Base-by-base conservation (phyloP, 129 eudicot genomes). In the Artemisia argyi region DNA sequence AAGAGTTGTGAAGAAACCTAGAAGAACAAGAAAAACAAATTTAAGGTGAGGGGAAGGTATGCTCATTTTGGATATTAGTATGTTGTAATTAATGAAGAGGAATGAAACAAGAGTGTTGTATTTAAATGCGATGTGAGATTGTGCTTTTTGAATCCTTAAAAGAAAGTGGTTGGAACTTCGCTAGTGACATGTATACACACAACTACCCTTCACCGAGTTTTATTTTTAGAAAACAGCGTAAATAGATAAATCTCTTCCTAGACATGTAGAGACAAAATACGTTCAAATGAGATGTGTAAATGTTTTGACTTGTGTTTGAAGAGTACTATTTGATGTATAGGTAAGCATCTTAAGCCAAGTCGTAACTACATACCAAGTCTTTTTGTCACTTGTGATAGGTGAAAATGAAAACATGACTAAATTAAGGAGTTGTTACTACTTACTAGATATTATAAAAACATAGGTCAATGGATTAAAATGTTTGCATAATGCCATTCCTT, bases 1-100 rank as follows among this genome's bases (percentile, higher is more conserved):
- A 58, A 76, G 77, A 28, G 73, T 58, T 69, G 85, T 54, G 72
- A 75, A 82, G 84, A 77, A 73, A 61, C 63, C 83, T 54, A 78
- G 57, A 35, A 71, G 73, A 30, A 80, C 65, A 59, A 69, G 20
- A 32, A 64, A 16, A 30, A 26, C 9, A 39, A 46, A 71, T 54
- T 26, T 71, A 59, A 51, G 72, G 49, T 44, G 22, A 19, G 72
- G 14, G 51, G 50, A 60, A 69, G 44, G 11, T 9, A 46, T 77
- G 71, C 50, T 72, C 82, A 78, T 78, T 2, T 78, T 55, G 68
- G 73, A 65, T 6, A 42, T 46, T 18, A 30, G 47, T 63, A 71
- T 71, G 53, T 42, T 61, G 32, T 39, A 39, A 14, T 70, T 77
- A 71, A 64, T 65, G 77, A 76, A 49, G 55, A 71, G 66, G 62